Evolutionary conservation across 192 early-diverging fungal genomes (phyloP).

Genomic region (Umbelopsis ramanniana): DNA sequence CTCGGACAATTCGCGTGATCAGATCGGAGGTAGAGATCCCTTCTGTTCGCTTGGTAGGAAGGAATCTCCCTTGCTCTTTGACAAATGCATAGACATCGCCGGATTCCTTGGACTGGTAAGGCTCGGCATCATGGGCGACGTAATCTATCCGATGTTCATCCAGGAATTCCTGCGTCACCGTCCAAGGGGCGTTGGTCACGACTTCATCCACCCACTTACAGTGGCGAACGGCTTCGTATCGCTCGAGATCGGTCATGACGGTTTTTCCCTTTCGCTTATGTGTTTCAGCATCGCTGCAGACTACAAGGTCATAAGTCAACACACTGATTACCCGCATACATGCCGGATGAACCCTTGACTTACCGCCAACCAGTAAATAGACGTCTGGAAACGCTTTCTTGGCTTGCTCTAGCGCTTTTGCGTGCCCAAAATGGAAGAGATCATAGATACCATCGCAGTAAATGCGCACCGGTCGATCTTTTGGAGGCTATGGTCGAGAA

Average conservation of each 20-base stretch:
- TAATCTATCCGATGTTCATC: conserved; percentile 81
- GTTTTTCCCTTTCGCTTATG: conserved; percentile 82
- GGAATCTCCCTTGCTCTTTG: conserved; percentile 70
- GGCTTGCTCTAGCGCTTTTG: conserved; percentile 76
- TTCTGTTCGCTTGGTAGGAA: conserved; percentile 78
- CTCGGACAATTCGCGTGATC: conserved; percentile 83
- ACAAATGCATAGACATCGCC: conserved; percentile 83
- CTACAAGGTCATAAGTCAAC: conserved; percentile 30
- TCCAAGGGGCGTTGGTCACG: conserved; percentile 77
- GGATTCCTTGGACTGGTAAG: conserved; percentile 71
- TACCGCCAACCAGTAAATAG: conserved; percentile 70
- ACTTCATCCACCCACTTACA: conserved; percentile 89
- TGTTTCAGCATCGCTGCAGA: conserved; percentile 76
- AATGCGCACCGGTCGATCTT: conserved; percentile 67
- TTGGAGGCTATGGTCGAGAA: conserved; percentile 47
- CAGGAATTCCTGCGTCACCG: conserved; percentile 74
- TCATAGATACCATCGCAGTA: conserved; percentile 87
- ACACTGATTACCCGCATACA: not conserved
- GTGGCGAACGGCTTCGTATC: conserved; percentile 78
- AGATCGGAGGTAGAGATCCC: conserved; percentile 82
- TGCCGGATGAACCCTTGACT: not conserved
- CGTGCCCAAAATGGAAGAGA: conserved; percentile 81
- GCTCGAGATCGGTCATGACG: conserved; percentile 76
- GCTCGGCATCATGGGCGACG: conserved; percentile 82
- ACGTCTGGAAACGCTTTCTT: conserved; percentile 79